Evolutionary conservation across 345 rosid genomes (phyloP).

Genomic region (Angophora floribunda): DNA sequence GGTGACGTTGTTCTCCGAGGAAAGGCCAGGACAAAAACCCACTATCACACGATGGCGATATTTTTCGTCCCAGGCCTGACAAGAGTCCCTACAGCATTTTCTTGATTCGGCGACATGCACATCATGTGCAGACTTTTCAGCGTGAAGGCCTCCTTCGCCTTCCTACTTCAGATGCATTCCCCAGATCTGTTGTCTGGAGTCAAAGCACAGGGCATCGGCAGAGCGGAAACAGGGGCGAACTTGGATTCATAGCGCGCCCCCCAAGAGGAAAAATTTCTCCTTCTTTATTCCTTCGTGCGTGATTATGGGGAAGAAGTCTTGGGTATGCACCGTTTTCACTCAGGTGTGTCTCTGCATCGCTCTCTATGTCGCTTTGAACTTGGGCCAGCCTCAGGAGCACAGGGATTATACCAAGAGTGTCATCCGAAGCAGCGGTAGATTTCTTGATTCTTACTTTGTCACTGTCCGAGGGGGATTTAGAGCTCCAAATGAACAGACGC

Average conservation of each 20-base stretch:
- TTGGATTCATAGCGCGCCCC: background rate
- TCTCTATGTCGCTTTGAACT: constrained; percentile 49
- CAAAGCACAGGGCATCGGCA: background rate
- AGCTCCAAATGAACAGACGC: constrained; percentile 26
- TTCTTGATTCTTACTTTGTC: constrained; percentile 38
- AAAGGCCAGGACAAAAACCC: too few relatives aligned
- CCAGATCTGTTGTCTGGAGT: background rate
- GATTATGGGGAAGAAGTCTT: constrained; percentile 43
- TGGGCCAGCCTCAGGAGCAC: constrained; percentile 35
- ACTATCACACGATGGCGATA: background rate
- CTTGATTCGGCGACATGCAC: background rate
- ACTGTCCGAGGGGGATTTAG: constrained; percentile 61
- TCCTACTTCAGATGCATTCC: background rate
- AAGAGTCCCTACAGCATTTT: background rate
- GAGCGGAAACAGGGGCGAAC: background rate
- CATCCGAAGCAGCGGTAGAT: constrained; percentile 10
- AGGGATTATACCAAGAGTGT: background rate
- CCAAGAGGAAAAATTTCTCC: background rate
- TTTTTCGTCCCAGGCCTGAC: background rate
- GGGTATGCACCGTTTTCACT: constrained; percentile 44
- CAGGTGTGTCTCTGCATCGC: constrained; percentile 50
- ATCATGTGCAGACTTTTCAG: background rate
- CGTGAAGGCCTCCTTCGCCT: background rate
- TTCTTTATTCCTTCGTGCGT: background rate
- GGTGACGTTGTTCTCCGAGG: background rate